Base-by-base conservation (phyloP, 768 basidiomycete genomes). In the Russula abietina region DNA sequence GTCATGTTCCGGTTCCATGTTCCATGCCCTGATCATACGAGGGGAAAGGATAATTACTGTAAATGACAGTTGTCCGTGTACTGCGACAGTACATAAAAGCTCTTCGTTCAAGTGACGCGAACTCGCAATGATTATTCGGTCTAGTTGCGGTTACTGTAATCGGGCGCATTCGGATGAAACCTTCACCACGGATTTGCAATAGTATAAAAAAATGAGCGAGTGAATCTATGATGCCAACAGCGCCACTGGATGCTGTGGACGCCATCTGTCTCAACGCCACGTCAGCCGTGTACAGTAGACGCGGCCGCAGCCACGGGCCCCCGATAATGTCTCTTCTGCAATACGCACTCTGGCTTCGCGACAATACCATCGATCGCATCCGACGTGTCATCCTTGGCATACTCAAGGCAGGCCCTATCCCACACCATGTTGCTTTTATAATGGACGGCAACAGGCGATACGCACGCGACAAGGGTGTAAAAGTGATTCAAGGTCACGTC, bases 371-470 rank as follows among this genome's bases (percentile, higher is more conserved):
- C 32, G 62, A 61, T 41, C 66, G 62, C 49, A 73, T 75, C 12
- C 77, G 78, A 22, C 76, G 80, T 60, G 71, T 84, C 19, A 71
- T 93, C 28, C 78, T 95, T 51, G 75, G 75, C 62, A 74, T 93
- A 22, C 81, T 99, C 50, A 78, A 87, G 0, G 79, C 88, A 2
- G 95, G 94, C 0, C 95, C 96, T 0, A 80, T 95, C 10, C 97
- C 97, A 0, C 74, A 78, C 48, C 97, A 99, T 76, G 82, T 98
- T 32, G 94, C 90, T 2, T 95, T 99, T 71, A 87, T 96, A 30
- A 95, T 99, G 93, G 97, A 99, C 71, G 97, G 97, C 4, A 98
- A 98, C 73, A 79, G 97, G 57, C 80, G 97, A 12, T 96, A 91
- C 71, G 95, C 97, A 1, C 79, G 91, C 73, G 75, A 77, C 67